Conservation (phyloP, 805 yeast species). For the Blastobotrys mokoenaii region DNA sequence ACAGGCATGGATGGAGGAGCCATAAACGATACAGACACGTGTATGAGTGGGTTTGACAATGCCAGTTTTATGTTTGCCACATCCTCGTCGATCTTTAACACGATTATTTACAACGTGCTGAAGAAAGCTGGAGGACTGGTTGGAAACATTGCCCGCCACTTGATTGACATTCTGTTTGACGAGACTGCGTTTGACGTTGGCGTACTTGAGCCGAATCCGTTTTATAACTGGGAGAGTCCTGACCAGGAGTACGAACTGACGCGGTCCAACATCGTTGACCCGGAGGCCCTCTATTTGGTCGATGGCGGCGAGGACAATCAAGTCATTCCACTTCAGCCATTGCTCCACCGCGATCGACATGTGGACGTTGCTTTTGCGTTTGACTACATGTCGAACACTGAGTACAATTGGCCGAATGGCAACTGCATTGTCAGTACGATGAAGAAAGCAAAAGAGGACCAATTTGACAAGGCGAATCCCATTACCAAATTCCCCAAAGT, state of each 20-base stretch:
- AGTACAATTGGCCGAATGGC: conserved; percentile 28
- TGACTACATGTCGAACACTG: conserved; percentile 29
- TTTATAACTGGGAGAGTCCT: conserved; percentile 35
- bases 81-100: conserved; percentile 63
- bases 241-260: conserved; percentile 8
- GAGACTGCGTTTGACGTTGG: conserved; percentile 49
- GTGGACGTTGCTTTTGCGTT: conserved; percentile 57
- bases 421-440: conserved; percentile 40
- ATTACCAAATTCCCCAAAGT: background rate
- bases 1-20: conserved; percentile 51
- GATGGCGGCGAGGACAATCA: conserved; percentile 73
- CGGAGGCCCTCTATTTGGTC: conserved; percentile 41
- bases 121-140: conserved; percentile 52
- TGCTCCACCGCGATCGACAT: conserved; percentile 50
- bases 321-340: conserved; percentile 56
- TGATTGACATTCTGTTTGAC: background rate
- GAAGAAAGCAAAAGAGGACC: background rate
- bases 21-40: conserved; percentile 36
- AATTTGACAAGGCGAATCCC: background rate
- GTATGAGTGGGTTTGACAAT: conserved; percentile 68
- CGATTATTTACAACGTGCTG: conserved; percentile 65
- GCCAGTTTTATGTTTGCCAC: conserved; percentile 77
- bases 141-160: conserved; percentile 39
- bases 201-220: conserved; percentile 67
- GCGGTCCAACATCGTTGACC: conserved; percentile 26